These are phyloP conservation scores for Metschnikowia santaceciliae DNA, from an alignment of 805 yeast species.

Conservation along the genomic window DNA sequence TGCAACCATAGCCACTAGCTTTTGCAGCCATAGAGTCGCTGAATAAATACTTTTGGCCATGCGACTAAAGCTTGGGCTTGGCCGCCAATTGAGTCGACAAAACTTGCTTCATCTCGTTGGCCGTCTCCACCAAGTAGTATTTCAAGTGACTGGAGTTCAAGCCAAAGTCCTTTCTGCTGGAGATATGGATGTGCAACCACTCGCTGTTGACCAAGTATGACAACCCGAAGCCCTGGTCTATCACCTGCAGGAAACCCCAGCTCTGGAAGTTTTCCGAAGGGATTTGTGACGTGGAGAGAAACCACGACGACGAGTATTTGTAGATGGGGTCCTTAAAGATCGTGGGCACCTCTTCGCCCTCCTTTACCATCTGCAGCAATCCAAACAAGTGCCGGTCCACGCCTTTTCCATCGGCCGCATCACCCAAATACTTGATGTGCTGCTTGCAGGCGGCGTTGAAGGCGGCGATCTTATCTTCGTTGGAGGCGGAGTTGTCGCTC, in stretches of 20 bases:
- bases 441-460: constrained; percentile 69
- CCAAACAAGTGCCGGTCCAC: constrained; percentile 94
- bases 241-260: constrained; percentile 95
- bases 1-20: neutral
- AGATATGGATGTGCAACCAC: constrained; percentile 81
- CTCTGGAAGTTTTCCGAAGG: constrained; percentile 79
- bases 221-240: constrained; percentile 88
- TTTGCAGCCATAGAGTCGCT: neutral
- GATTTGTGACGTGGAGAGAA: constrained; percentile 82
- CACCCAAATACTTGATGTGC: constrained; percentile 69
- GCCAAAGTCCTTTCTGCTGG: constrained; percentile 61
- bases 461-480: constrained; percentile 56
- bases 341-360: constrained; percentile 59
- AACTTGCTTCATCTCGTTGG: constrained; percentile 73
- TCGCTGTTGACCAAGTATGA: constrained; percentile 90
- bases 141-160: constrained; percentile 56
- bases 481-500: constrained; percentile 50
- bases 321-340: constrained; percentile 74
- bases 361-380: constrained; percentile 62
- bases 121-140: constrained; percentile 69
- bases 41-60: neutral
- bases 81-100: constrained; percentile 40
- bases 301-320: constrained; percentile 79
- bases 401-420: constrained; percentile 83
- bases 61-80: constrained; percentile 34